Evolutionary conservation across 805 yeast genomes (phyloP), one percentile per base, ranked within the genome.

Genomic region (Saturnispora ahearnii): DNA sequence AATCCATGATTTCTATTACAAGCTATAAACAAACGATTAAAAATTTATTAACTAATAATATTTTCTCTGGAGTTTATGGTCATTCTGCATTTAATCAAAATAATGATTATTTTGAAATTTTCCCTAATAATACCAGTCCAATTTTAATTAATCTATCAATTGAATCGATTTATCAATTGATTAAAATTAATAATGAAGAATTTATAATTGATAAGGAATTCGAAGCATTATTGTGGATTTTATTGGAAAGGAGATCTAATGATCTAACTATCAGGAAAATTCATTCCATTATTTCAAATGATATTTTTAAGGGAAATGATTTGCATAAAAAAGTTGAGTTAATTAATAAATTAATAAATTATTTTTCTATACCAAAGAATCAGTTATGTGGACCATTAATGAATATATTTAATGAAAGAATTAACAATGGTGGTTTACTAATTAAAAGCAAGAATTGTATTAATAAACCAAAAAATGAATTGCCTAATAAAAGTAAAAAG

Each of bases 121-220:
- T 57, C 49, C 69, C 69, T 1, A 48, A 55, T 58, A 71, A 59
- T 48, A 65, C 65, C 48, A 67, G 59, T 64, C 61, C 50, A 12
- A 49, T 46, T 30, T 54, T 60, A 38, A 55, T 62, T 55, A 49
- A 47, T 7, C 45, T 62, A 41, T 62, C 67, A 0, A 33, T 66
- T 34, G 62, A 61, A 30, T 60, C 69, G 0, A 58, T 56, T 41
- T 51, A 58, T 32, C 70, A 68, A 50, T 45, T 62, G 8, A 44
- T 64, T 13, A 66, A 62, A 43, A 49, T 68, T 9, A 53, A 52
- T 28, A 43, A 51, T 21, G 60, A 57, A 21, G 49, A 49, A 5
- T 24, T 33, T n/a, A 45, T 48, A 2, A 41, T 64, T 47, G 34
- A 18, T 24, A 37, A 13, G 15, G 61, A 58, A 41, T 51, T 53